Percentiles rank a stretch among this genome's conserved stretches.
Conservation (phyloP, 129 eudicot genomes). For the Flaveria sonorensis region DNA sequence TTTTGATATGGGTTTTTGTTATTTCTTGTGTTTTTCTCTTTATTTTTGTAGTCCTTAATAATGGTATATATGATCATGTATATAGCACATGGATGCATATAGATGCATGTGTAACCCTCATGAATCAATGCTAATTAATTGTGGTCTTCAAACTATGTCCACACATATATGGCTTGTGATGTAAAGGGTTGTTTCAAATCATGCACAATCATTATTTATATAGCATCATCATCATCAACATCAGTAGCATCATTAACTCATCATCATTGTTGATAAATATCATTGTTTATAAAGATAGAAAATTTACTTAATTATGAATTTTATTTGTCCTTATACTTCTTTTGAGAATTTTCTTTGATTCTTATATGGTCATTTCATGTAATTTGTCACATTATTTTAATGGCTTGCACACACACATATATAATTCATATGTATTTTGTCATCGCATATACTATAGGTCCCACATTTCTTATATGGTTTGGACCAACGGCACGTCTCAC, state of each 20-base stretch:
- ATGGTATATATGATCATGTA: background rate
- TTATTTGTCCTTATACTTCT: conserved; percentile 24
- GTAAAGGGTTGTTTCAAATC: conserved; percentile 14
- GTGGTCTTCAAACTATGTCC: conserved; percentile 13
- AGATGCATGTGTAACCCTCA: no score
- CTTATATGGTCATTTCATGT: conserved; percentile 13
- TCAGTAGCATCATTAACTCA: no score
- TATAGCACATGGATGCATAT: background rate
- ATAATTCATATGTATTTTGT: conserved; percentile 3
- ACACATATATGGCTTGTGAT: conserved; percentile 1
- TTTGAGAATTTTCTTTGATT: conserved; percentile 19
- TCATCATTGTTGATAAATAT: no score
- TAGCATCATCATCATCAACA: conserved; percentile 9
- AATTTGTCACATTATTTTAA: conserved; percentile 4
- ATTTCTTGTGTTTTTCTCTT: background rate
- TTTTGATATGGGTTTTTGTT: conserved; percentile 7
- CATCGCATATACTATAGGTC: conserved; percentile 41
- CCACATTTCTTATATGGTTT: conserved; percentile 86
- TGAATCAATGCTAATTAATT: background rate
- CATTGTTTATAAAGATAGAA: background rate
- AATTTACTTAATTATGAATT: background rate
- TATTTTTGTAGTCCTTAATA: background rate
- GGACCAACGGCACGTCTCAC: conserved; percentile 80
- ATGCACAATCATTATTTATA: background rate
- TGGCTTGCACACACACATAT: background rate